Base-by-base conservation (phyloP, 352 stramenopile genomes). In the Phytophthora syringae region DNA sequence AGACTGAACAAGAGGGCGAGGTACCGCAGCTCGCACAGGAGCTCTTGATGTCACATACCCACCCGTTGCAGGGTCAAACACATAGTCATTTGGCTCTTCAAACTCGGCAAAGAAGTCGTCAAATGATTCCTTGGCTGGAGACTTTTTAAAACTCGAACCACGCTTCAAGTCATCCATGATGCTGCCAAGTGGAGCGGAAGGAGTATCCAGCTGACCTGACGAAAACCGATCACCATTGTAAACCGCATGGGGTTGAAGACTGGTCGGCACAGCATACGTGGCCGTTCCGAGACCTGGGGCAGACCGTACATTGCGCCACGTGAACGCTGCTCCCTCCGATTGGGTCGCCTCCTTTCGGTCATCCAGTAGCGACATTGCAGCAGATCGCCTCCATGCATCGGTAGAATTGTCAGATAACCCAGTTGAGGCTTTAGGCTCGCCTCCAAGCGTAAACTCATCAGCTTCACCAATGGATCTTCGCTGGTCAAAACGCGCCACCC, bases 71-170 rank as follows among this genome's bases (percentile, higher is more conserved):
- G 77, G 56, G 24, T 94, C 85, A 45, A 92, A 92, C 3, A 91
- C 74, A 54, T 94, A 94, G 25, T 92, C 80, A n/a, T 86, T 87
- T 0, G 77, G 82, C 25, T 77, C 77, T 67, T 94, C 85, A 54
- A 92, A 94, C 21, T 87, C 78, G 0, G 83, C 80, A 61, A 94
- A 92, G 39, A 85, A 81, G 56, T 92, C 85, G 44, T 94, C 83
- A n/a, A 91, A 57, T 10, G 82, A 80, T 7, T 77, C 62, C 42
- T 61, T 61, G 1, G 16, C 45, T 45, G 49, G 42, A 20, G 50
- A 9, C 6, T 53, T 61, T 51, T 61, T 70, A 15, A 25, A 37
- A 27, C 40, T 57, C 27, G 61, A 62, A 18, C 36, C 36, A 62
- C 52, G 64, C 40, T 70, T 79, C 39, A 91, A 49, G 24, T 89